phyloP scores from a whole-genome alignment of 2,329 filamentous ascomycete genomes.

The Xylariaceae sp. region DNA sequence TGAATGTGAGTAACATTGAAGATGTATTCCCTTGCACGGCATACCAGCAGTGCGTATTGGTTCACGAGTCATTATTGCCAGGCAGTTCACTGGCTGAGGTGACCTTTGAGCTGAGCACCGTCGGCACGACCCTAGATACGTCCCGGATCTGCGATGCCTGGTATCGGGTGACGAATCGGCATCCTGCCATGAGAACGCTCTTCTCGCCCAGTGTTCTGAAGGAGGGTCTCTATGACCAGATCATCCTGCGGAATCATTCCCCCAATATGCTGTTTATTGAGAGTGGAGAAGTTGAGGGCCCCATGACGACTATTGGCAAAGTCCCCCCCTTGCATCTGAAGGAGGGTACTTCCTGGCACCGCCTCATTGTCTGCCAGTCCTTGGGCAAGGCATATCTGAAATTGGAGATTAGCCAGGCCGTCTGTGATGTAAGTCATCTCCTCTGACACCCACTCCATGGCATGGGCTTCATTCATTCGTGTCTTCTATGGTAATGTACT shows the following conservation, averaged over 20 bases:
- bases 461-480: not conserved
- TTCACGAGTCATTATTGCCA: constrained; percentile 39
- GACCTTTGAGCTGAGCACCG: constrained; percentile 43
- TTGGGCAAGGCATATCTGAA: constrained; percentile 41
- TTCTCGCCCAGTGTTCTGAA: constrained; percentile 47
- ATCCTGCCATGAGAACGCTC: constrained; percentile 44
- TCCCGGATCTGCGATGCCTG: constrained; percentile 44
- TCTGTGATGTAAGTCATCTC: constrained; percentile 39
- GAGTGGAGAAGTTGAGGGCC: constrained; percentile 35
- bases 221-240: constrained; percentile 45
- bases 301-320: constrained; percentile 36
- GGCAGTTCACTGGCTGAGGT: constrained; percentile 41
- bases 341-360: constrained; percentile 41
- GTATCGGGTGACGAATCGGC: constrained; percentile 42
- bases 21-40: constrained; percentile 44
- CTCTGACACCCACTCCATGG: too few species aligned
- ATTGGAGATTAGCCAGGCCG: constrained; percentile 45
- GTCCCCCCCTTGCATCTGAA: constrained; percentile 38
- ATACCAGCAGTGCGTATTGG: constrained; percentile 45
- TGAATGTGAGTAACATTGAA: constrained; percentile 43
- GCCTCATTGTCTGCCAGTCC: constrained; percentile 46
- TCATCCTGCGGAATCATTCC: constrained; percentile 43
- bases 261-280: constrained; percentile 51
- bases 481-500: not conserved
- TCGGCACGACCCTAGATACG: constrained; percentile 37